Evolutionary conservation across 371 early-diverging fungal species (phyloP), one percentile per base, ranked within the genome.

Genomic region (Mortierella sp.): DNA sequence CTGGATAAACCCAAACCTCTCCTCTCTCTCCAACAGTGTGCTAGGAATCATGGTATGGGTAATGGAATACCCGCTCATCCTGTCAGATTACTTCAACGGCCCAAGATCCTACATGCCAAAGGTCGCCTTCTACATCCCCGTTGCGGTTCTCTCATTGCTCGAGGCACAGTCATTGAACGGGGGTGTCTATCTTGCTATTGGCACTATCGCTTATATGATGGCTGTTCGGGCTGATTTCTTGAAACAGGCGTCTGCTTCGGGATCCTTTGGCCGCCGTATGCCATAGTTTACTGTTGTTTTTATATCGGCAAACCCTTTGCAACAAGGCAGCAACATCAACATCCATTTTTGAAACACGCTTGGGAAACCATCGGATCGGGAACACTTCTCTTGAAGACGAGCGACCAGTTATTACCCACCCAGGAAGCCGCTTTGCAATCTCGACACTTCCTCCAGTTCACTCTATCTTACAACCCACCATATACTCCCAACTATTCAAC

Each of bases 161-260:
- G 80, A 77, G 26, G 80, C 78, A 13, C 86, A 86, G 38, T 78
- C 82, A 11, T 78, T 80, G 45, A 82, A 86, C 38, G 86, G 86
- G 72, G 82, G 78, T 28, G 73, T 80, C 38, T 86, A 86, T 57
- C 80, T 86, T 2, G 78, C 80, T 21, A 86, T 86, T 44, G 86
- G 80, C 26, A 82, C 76, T 28, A 34, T 86, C 13, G 86, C 80
- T 24, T 86, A 86, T 13, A 24, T 86, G 28, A 74, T 80, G 80
- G 86, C 86, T 8, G 80, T 86, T 60, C 80, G 86, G 0, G 80
- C 44, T 38, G 82, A 82, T n/a, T 86, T 82, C 68, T 55, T 45
- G 58, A 82, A 82, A 31, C 78, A 82, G 26, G 76, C 82, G 16
- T 24, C 76, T 1, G 42, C 78, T 11, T 63, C 74, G 44, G 52